A percentile compares a stretch with the other conserved stretches of the same genome.
phyloP scores from a whole-genome alignment of 2,329 filamentous ascomycete species.

The Leptoxyphium fumago region DNA sequence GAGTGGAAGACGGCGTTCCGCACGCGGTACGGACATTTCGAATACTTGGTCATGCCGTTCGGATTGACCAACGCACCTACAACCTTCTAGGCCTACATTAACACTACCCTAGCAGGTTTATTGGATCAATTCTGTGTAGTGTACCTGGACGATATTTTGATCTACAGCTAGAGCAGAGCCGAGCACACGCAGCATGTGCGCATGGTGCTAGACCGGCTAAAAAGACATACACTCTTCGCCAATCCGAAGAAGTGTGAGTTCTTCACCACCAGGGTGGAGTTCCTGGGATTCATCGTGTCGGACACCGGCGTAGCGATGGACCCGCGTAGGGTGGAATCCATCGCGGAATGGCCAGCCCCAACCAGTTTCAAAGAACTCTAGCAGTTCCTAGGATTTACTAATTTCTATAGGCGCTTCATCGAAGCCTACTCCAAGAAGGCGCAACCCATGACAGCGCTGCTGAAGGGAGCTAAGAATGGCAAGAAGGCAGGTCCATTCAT shows the following conservation, averaged over 20 bases:
- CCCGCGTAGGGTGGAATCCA: conserved; percentile 3
- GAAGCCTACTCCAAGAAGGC: conserved; percentile 5
- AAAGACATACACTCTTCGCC: conserved; percentile 2
- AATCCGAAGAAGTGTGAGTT: conserved; percentile 11
- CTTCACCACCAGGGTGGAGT: conserved; percentile 6
- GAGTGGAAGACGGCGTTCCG: too few species aligned
- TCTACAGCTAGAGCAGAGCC: too few species aligned
- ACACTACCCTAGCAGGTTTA: too few species aligned
- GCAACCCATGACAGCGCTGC: neutral
- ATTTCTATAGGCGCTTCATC: conserved; percentile 12
- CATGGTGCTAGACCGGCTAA: conserved; percentile 6
- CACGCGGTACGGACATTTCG: too few species aligned
- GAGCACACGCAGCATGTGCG: too few species aligned
- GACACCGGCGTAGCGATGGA: conserved; percentile 6
- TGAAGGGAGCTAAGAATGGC: neutral
- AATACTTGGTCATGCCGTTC: too few species aligned
- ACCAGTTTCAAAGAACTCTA: conserved; percentile 7
- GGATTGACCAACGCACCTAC: too few species aligned
- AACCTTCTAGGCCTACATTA: too few species aligned
- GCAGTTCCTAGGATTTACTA: conserved; percentile 9
- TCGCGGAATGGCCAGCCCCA: conserved; percentile 5
- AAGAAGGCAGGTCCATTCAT: neutral
- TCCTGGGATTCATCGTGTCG: conserved; percentile 9
- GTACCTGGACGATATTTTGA: too few species aligned
- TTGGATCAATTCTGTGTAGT: too few species aligned